Base-by-base conservation (phyloP, 495 filamentous ascomycete species). In the Penicillium alfredii region DNA sequence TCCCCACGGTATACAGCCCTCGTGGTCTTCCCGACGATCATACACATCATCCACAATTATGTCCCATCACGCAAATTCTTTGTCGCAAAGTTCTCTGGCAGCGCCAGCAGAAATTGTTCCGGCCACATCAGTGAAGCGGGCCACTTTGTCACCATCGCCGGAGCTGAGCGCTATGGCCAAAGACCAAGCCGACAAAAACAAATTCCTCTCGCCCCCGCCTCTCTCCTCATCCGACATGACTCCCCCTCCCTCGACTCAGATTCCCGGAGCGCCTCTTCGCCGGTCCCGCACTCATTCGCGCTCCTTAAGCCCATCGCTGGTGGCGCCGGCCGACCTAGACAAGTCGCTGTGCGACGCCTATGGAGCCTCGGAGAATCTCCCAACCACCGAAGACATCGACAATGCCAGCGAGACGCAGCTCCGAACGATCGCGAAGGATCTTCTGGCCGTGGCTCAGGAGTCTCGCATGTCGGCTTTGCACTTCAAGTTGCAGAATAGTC, bases 401-500 rank as follows among this genome's bases (percentile, higher is more conserved):
- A 73, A 69, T 23, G 77, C 78, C 20, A 67, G 70, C 4, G 61
- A 73, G 16, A 64, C 71, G 1, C 74, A 80, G 42, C 70, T 86
- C 31, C 74, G 78, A 22, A 68, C 62, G 19, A 75, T 90, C 33
- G 72, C 76, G 22, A 62, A 67, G 19, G 72, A 75, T 14, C 55
- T 80, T 1, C 56, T 73, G 17, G 51, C 56, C 7, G 61, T 73
- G 5, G 60, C 79, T 5, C 65, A 73, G 30, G 80, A 84, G 42
- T 72, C 78, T 35, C 84, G 87, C 31, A 85, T 86, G 71, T 82
- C 84, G 29, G 81, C 85, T 1, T 81, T 93, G 15, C 92, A 98
- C 54, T 82, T 93, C 68, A 94, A 92, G 52, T 64, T 98, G 30
- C 90, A 96, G 55, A 86, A 92, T 52, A 87, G 80, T 49, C 72